Percentiles rank a stretch among this genome's conserved stretches.
These are phyloP conservation scores for Cyclospora cayetanensis DNA, from an alignment of 169 alveolate genomes.

Conservation along the genomic window DNA sequence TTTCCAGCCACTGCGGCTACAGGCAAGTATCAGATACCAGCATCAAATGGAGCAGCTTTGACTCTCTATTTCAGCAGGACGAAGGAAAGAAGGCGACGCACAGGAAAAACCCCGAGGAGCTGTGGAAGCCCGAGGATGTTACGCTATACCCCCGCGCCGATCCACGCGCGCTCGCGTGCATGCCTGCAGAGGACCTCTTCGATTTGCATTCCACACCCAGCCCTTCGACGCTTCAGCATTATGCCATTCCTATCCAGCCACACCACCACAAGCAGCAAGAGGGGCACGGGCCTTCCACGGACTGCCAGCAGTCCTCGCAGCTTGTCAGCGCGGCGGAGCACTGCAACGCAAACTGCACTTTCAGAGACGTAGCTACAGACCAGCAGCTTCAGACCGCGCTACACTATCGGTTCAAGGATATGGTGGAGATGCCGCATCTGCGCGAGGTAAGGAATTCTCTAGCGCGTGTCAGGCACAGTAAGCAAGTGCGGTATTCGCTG, in stretches of 20 bases:
- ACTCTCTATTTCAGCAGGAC: constrained; percentile 1
- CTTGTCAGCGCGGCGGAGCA: background rate
- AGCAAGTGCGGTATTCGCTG: too few relatives aligned
- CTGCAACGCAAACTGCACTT: constrained; percentile 9
- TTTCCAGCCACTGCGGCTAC: background rate
- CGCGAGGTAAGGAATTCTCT: constrained; percentile 17
- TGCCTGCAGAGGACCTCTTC: constrained; percentile 41
- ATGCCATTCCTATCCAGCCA: background rate
- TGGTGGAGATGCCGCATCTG: constrained; percentile 58
- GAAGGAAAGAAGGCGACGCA: background rate
- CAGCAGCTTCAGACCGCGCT: background rate
- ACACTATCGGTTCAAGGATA: constrained; percentile 51
- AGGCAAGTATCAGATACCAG: too few relatives aligned
- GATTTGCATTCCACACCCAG: background rate
- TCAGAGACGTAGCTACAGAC: constrained; percentile 18
- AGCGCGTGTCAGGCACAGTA: too few relatives aligned
- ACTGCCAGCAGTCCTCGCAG: background rate
- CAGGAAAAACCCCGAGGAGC: too few relatives aligned
- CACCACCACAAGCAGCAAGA: background rate
- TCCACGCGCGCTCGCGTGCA: background rate
- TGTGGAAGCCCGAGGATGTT: background rate
- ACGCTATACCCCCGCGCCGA: too few relatives aligned
- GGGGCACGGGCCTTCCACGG: background rate
- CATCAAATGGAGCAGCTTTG: constrained; percentile 26
- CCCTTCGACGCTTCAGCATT: background rate